Evolutionary conservation across 352 stramenopile genomes (phyloP).

Genomic region (Phytophthora fragariae): DNA sequence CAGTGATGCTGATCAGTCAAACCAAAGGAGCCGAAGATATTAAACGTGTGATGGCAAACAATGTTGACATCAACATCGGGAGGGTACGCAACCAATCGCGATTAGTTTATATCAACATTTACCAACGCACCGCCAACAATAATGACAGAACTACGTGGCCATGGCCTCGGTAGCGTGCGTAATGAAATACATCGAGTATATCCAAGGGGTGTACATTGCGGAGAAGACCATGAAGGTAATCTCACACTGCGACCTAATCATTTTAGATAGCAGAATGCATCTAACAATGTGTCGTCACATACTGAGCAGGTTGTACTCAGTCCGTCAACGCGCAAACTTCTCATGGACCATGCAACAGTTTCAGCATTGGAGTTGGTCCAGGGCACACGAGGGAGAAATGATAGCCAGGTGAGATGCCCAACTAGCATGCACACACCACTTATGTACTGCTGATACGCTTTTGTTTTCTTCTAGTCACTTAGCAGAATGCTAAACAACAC

Average conservation of each 20-base stretch:
- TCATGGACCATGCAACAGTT: conserved; percentile 89
- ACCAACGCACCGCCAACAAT: not conserved
- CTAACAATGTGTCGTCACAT: not conserved
- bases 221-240: conserved; percentile 83
- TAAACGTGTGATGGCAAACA: conserved; percentile 84
- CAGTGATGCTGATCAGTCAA: conserved; percentile 49
- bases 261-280: not conserved
- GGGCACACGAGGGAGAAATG: conserved; percentile 58
- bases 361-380: conserved; percentile 76
- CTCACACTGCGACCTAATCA: not conserved
- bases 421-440: not conserved
- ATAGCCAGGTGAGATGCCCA: conserved; percentile 50
- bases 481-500: conserved; percentile 84
- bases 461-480: conserved; percentile 55
- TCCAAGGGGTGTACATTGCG: conserved; percentile 88
- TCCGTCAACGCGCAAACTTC: conserved; percentile 70
- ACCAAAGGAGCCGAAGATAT: conserved; percentile 87
- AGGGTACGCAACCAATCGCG: conserved; percentile 41
- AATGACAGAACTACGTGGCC: conserved; percentile 78
- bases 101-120: not conserved
- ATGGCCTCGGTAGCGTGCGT: conserved; percentile 85
- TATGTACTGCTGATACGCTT: not conserved
- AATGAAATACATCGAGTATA: conserved; percentile 89
- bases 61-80: conserved; percentile 84
- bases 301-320: conserved; percentile 72